phyloP scores from a whole-genome alignment of 2,329 filamentous ascomycete species.

The Colletotrichum sansevieriae region DNA sequence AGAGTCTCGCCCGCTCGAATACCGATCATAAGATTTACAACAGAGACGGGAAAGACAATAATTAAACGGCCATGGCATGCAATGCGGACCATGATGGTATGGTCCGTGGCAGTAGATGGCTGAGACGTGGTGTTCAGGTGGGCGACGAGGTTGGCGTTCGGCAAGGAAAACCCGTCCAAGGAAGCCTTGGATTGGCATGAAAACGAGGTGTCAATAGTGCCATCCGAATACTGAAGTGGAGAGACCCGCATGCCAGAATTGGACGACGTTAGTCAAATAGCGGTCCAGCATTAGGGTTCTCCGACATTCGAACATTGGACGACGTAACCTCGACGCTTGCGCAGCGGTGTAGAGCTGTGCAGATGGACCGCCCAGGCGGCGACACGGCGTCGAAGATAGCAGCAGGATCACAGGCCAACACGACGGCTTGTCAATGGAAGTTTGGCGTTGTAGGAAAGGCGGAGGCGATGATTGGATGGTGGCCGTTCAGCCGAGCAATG shows the following conservation, averaged over 20 bases:
- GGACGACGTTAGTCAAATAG: background rate
- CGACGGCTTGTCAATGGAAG: background rate
- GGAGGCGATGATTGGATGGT: background rate
- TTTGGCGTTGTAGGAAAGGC: background rate
- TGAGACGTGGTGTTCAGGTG: background rate
- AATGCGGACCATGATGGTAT: no score
- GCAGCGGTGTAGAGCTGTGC: background rate
- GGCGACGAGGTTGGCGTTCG: no score
- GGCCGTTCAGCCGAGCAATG: no score
- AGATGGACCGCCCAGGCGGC: slow-evolving; percentile 27
- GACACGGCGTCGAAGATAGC: background rate
- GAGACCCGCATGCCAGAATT: background rate
- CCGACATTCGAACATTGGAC: slow-evolving; percentile 17
- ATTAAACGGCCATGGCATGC: no score
- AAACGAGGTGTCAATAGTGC: slow-evolving; percentile 10
- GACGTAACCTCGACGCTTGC: slow-evolving; percentile 3
- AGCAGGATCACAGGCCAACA: background rate
- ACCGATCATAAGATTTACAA: no score
- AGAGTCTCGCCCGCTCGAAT: no score
- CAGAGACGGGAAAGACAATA: no score
- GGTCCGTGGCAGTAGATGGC: no score
- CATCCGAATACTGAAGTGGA: slow-evolving; percentile 21
- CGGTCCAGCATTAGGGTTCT: background rate
- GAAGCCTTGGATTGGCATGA: background rate
- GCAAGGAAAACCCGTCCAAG: background rate